Conservation (phyloP, 2,329 filamentous ascomycete genomes). For the Calonectria crousiana region DNA sequence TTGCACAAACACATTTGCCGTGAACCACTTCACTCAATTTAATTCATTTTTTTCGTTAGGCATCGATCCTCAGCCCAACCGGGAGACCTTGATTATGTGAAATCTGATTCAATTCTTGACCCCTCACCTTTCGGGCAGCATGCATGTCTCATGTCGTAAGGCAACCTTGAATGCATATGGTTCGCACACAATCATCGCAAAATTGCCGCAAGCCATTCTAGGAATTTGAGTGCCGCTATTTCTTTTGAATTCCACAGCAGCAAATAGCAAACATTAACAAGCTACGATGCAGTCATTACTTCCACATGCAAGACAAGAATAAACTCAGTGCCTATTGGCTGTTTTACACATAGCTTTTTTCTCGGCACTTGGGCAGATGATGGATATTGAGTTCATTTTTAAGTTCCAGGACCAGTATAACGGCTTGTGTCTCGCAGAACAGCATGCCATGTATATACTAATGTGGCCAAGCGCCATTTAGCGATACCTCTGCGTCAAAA, state of each 20-base stretch:
- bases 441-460: background rate
- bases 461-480: background rate
- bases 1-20: background rate
- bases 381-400: background rate
- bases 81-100: background rate
- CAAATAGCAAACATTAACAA: background rate
- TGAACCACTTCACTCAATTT: background rate
- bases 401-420: background rate
- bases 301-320: background rate
- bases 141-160: background rate
- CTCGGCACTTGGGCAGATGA: background rate
- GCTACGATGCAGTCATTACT: background rate
- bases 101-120: background rate
- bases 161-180: background rate
- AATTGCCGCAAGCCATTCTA: background rate
- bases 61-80: background rate
- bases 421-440: background rate
- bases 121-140: background rate
- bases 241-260: no score
- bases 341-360: background rate
- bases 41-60: background rate
- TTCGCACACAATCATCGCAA: background rate
- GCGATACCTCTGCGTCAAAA: background rate
- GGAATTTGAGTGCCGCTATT: background rate
- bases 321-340: no score